phyloP scores from a whole-genome alignment of 805 yeast genomes.

The Hanseniaspora singularis region DNA sequence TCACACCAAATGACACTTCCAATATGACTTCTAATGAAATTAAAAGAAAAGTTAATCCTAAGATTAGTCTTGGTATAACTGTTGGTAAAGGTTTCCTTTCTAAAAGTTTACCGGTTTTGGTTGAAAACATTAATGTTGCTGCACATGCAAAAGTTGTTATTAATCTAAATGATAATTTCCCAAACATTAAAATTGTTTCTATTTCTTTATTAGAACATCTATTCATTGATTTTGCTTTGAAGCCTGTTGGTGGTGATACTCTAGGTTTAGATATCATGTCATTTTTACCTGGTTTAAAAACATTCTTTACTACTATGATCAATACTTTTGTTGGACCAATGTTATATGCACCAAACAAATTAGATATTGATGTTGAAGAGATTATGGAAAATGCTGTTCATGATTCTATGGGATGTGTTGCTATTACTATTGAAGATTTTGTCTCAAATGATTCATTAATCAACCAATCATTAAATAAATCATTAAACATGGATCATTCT shows the following conservation, averaged over 20 bases:
- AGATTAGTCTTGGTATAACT: slow-evolving; percentile 68
- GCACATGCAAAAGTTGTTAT: slow-evolving; percentile 59
- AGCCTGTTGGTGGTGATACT: slow-evolving; percentile 85
- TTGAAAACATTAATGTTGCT: slow-evolving; percentile 65
- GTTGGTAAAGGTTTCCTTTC: slow-evolving; percentile 72
- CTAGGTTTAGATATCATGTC: slow-evolving; percentile 78
- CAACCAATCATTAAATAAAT: neutral
- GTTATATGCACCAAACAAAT: slow-evolving; percentile 71
- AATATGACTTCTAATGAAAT: slow-evolving; percentile 72
- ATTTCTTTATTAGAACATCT: slow-evolving; percentile 69
- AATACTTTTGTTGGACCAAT: slow-evolving; percentile 63
- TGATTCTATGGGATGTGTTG: slow-evolving; percentile 60
- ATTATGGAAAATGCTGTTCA: slow-evolving; percentile 49
- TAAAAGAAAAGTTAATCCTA: slow-evolving; percentile 60
- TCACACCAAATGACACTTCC: slow-evolving; percentile 70
- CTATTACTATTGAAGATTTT: slow-evolving; percentile 43
- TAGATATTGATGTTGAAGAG: slow-evolving; percentile 65
- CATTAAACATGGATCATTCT: slow-evolving; percentile 10
- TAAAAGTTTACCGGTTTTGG: slow-evolving; percentile 62
- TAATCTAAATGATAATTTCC: slow-evolving; percentile 52
- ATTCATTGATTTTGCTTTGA: slow-evolving; percentile 61
- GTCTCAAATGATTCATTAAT: slow-evolving; percentile 24
- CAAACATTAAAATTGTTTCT: slow-evolving; percentile 65
- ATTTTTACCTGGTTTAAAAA: slow-evolving; percentile 64
- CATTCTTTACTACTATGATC: slow-evolving; percentile 57